Evolutionary conservation across 805 yeast genomes (phyloP), one percentile per base, ranked within the genome.

Genomic region (Yarrowia bubula): DNA sequence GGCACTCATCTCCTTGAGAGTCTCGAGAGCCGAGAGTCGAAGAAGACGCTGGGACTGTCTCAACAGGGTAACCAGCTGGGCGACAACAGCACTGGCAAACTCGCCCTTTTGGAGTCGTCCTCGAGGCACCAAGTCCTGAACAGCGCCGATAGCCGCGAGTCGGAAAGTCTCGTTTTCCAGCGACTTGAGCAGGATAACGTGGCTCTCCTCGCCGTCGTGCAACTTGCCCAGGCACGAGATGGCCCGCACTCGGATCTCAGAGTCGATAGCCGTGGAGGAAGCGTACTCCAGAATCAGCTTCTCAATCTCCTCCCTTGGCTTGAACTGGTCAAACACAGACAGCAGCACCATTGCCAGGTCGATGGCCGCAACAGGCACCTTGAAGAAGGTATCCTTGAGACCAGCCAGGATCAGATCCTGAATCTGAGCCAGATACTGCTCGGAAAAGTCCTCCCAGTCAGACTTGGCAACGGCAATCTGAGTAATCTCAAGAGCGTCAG

Each of bases 191-290:
- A 61, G 46, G 17, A 61, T 61, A 11, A 13, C 33, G 14, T 38
- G 38, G 38, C 38, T 61, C 32, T 38, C 46, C 13, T 37, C 18
- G 8, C 51, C 37, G 14, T 17, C 22, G 41, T 47, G 31, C 22
- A 78, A 64, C 35, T 68, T 62, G 11, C 76, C 76, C 11, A 78
- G 47, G 2, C 72, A 73, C 43, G 68, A 69, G 15, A 78, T 72
- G 0, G 81, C 78, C n/a, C 68, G 67, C 46, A 75, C 78, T 66
- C 81, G 71, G 6, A 78, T 69, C 39, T 77, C 80, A 65, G 77
- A 71, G 47, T 75, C 80, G 35, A 73, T 71, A 43, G 79, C 75
- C 2, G 77, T 66, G 1, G 75, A 71, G 0, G 71, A 64, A 5
- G 78, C 80, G 42, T 75, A 74, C 1, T 72, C 70, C 10, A 76